phyloP scores from a whole-genome alignment of 1,284 basidiomycete genomes.

The Phellinidium pouzarii region DNA sequence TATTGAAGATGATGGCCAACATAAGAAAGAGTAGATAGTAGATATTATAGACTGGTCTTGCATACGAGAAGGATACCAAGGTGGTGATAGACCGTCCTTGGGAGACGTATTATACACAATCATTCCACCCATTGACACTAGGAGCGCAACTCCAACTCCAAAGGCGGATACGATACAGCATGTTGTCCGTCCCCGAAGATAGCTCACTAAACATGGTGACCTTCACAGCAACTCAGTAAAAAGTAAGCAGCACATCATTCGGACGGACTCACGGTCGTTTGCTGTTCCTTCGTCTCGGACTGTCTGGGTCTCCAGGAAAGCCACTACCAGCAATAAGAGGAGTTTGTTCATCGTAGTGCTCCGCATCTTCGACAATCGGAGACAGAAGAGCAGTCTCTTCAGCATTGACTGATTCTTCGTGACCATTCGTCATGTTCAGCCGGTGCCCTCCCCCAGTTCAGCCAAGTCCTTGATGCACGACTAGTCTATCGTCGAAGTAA shows the following conservation, averaged over 20 bases:
- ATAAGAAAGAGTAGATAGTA: background rate
- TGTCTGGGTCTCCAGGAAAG: background rate
- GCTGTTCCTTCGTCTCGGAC: background rate
- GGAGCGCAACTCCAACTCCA: background rate
- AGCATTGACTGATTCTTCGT: too few relatives aligned
- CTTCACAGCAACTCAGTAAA: background rate
- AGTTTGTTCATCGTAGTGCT: constrained; percentile 10
- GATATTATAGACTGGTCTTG: background rate
- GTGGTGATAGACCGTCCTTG: constrained; percentile 15
- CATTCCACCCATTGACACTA: constrained; percentile 1
- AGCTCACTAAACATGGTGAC: background rate
- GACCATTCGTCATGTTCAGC: too few relatives aligned
- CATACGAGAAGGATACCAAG: constrained; percentile 19
- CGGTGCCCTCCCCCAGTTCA: too few relatives aligned
- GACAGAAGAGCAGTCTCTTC: constrained; percentile 4
- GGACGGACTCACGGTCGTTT: background rate
- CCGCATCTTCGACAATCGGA: constrained; percentile 8
- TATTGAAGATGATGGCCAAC: background rate
- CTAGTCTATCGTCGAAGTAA: too few relatives aligned
- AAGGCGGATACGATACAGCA: background rate
- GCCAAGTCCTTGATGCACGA: too few relatives aligned
- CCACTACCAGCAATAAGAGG: background rate
- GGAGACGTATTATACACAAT: constrained; percentile 7
- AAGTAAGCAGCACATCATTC: background rate
- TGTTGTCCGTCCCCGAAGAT: background rate